Conservation (phyloP, 73 alveolate species). For the Uronychia binucleata region DNA sequence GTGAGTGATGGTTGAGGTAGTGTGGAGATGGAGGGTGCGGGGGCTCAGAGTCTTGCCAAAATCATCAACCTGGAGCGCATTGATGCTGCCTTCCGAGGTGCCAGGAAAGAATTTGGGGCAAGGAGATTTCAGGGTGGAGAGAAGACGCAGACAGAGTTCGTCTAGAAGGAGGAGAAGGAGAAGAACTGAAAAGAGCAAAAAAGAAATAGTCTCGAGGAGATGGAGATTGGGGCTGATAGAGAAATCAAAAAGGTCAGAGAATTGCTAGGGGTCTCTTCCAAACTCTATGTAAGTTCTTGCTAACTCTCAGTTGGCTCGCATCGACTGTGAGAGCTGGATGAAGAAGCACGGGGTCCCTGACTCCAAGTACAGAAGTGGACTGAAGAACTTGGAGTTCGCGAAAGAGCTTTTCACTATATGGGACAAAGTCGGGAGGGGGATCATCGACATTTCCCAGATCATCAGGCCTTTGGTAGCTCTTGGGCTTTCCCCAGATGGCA, state of each 20-base stretch:
- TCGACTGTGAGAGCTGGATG: slow-evolving; percentile 20
- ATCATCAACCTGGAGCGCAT: not conserved
- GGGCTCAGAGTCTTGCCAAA: not conserved
- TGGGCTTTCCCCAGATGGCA: slow-evolving; percentile 39
- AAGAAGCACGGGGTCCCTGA: slow-evolving; percentile 5
- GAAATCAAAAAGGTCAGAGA: not conserved
- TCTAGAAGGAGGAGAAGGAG: not conserved
- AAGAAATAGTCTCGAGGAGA: not conserved
- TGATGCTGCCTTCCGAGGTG: not conserved
- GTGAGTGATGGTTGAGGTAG: slow-evolving; percentile 54
- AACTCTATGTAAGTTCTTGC: not conserved
- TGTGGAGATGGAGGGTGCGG: not conserved
- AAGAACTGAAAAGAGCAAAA: not conserved
- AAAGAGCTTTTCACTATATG: slow-evolving; percentile 41
- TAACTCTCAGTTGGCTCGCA: not conserved
- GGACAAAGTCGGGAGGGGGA: slow-evolving; percentile 50
- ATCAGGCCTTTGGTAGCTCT: slow-evolving; percentile 37
- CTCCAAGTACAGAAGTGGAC: slow-evolving; percentile 15
- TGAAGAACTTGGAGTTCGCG: slow-evolving; percentile 34
- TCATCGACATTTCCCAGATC: slow-evolving; percentile 24
- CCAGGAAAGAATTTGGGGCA: not conserved
- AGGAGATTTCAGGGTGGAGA: not conserved
- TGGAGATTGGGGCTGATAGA: not conserved
- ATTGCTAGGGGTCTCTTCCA: not conserved
- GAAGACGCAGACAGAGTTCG: too few relatives aligned